phyloP scores from a whole-genome alignment of 495 filamentous ascomycete species.

The Xanthoparmelia taractica region DNA sequence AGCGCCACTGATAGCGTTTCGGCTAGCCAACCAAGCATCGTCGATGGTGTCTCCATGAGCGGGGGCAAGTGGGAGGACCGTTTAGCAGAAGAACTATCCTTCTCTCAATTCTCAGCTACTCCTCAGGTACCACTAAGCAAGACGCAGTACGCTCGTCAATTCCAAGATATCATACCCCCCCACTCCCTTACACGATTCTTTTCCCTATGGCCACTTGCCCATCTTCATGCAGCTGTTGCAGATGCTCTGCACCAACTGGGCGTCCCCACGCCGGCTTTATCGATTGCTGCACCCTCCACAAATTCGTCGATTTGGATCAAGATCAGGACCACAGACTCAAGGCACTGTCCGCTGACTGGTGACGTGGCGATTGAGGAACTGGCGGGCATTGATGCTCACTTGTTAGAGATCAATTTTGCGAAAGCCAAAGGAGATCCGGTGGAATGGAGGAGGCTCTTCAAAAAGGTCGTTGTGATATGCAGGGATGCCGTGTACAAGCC shows the following conservation, averaged over 20 bases:
- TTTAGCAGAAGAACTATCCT: conserved; percentile 79
- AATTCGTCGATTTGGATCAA: conserved; percentile 43
- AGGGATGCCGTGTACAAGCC: conserved; percentile 65
- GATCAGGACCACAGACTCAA: conserved; percentile 67
- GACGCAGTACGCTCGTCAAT: conserved; percentile 80
- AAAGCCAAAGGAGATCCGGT: conserved; percentile 94
- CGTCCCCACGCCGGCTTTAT: conserved; percentile 57
- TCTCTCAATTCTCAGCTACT: conserved; percentile 81
- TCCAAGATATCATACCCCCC: conserved; percentile 77
- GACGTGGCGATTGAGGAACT: conserved; percentile 74
- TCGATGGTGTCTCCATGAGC: conserved; percentile 27
- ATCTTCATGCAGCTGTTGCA: conserved; percentile 69
- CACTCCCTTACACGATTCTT: conserved; percentile 86
- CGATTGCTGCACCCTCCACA: conserved; percentile 29
- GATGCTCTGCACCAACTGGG: conserved; percentile 78
- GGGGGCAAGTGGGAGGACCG: conserved; percentile 44
- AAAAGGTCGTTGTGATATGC: conserved; percentile 75
- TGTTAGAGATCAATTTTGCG: conserved; percentile 84
- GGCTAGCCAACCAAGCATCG: conserved; percentile 43
- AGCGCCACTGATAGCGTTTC: conserved; percentile 46
- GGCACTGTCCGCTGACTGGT: conserved; percentile 73
- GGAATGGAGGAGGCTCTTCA: conserved; percentile 97
- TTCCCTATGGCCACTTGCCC: conserved; percentile 66
- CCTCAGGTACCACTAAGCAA: conserved; percentile 71
- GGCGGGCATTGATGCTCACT: conserved; percentile 41